phyloP scores from a whole-genome alignment of 495 filamentous ascomycete genomes.

The Tricharina praecox region DNA sequence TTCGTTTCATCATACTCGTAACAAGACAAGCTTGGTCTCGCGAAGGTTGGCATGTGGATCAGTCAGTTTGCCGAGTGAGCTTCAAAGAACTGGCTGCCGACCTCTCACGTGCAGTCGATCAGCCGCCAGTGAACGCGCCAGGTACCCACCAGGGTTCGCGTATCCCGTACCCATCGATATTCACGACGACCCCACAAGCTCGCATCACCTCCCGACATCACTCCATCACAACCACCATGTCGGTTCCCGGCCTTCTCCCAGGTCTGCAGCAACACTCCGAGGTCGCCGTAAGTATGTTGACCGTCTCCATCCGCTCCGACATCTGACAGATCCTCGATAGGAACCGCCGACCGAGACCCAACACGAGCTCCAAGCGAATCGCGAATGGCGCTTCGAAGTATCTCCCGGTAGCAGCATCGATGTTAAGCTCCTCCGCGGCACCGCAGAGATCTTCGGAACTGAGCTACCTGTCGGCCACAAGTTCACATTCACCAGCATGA shows the following conservation, averaged over 20 bases:
- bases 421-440: conserved; percentile 58
- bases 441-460: conserved; percentile 88
- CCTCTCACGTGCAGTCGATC: too few species aligned
- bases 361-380: conserved; percentile 33
- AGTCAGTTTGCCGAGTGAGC: too few species aligned
- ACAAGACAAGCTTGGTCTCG: too few species aligned
- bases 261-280: conserved; percentile 1
- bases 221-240: too few species aligned
- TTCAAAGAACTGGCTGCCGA: too few species aligned
- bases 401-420: conserved; percentile 45
- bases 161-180: too few species aligned
- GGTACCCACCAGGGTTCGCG: too few species aligned
- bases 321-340: neutral
- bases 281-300: neutral
- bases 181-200: too few species aligned
- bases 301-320: neutral
- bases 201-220: too few species aligned
- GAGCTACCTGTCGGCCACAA: conserved; percentile 66
- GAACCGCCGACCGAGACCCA: conserved; percentile 18
- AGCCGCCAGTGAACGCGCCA: too few species aligned
- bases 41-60: too few species aligned
- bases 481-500: conserved; percentile 70
- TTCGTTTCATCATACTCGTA: too few species aligned
- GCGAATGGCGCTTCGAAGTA: conserved; percentile 89
- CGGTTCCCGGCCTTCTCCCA: conserved; percentile 19